Evolutionary conservation across 176 grass and related monocot genomes (phyloP), one percentile per base, ranked within the genome.

Genomic region (Aegilops umbellulata): DNA sequence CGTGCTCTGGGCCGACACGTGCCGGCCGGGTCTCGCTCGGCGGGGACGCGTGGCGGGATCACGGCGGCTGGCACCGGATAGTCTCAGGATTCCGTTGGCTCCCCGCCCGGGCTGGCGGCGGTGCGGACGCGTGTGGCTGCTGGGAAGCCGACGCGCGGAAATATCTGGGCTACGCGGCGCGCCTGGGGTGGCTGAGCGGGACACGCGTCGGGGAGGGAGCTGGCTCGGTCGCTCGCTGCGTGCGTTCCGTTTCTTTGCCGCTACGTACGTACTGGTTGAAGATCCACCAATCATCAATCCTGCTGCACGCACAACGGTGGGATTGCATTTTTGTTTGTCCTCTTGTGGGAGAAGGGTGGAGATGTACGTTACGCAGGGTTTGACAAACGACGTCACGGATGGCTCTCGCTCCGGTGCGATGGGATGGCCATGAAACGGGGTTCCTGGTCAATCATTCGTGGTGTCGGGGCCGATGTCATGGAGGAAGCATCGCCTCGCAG

Each of bases 21-120:
- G 88, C 29, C 29, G 1, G 1, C 10, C 0, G 12, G 25, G 2
- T 16, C 1, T 7, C 35, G 27, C 30, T 7, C 2, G 35, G 1
- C 6, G 42, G 53, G 51, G 47, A 78, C 83, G 6, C 79, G 84
- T 86, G 88, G 47, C 79, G 63, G 14, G 60, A 2, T 0, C 23
- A 7, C 53, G 65, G 80, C 53, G 2, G 9, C 2, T 4, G 26
- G 7, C 2, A 8, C 34, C 57, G 24, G 39, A 44, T 84, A 38
- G 64, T 88, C 9, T 35, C 41, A 31, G 76, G 76, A 34, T 19
- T 72, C 47, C 66, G 39, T 79, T 84, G 30, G 63, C 81, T 35
- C 5, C 55, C 1, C 32, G 32, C 22, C 3, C 58, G 36, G 58
- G 20, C 8, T 22, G 49, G 35, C 51, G 51, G 63, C 23, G 26